Evolutionary conservation across 2,329 filamentous ascomycete genomes (phyloP).

Genomic region (Remersonia thermophila): DNA sequence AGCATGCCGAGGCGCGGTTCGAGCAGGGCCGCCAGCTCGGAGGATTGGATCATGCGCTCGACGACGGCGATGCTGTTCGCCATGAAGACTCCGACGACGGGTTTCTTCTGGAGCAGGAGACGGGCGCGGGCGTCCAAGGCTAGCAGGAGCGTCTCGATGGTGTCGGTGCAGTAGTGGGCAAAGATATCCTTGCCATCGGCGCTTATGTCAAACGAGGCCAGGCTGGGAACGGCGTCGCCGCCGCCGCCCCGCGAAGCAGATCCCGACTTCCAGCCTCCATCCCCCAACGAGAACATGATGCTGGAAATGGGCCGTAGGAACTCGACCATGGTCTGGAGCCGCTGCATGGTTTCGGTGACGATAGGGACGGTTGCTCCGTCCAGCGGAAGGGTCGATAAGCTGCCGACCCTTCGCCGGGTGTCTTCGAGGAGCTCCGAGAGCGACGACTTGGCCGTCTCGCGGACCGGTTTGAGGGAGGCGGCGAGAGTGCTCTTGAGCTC

Average conservation of each 20-base stretch:
- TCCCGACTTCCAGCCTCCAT: constrained; percentile 70
- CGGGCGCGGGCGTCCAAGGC: constrained; percentile 65
- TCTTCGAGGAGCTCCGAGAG: constrained; percentile 76
- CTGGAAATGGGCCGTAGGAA: constrained; percentile 79
- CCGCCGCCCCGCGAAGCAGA: constrained; percentile 38
- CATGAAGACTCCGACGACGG: constrained; percentile 74
- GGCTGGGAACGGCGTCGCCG: constrained; percentile 52
- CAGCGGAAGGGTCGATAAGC: constrained; percentile 54
- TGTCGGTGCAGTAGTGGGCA: constrained; percentile 79
- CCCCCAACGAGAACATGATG: constrained; percentile 82
- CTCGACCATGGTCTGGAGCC: constrained; percentile 73
- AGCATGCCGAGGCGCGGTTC: constrained; percentile 53
- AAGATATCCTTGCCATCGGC: constrained; percentile 83
- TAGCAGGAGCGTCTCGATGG: constrained; percentile 67
- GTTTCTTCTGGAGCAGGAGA: constrained; percentile 61
- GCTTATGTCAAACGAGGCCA: constrained; percentile 73
- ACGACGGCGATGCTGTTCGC: constrained; percentile 79
- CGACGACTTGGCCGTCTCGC: constrained; percentile 83
- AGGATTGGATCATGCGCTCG: constrained; percentile 71
- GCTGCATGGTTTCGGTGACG: constrained; percentile 73
- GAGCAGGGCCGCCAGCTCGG: constrained; percentile 64
- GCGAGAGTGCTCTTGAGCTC: constrained; percentile 75
- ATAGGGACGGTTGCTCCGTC: constrained; percentile 71
- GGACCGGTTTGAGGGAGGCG: constrained; percentile 75
- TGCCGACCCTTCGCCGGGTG: constrained; percentile 55